Base-by-base conservation (phyloP, 805 yeast genomes). In the Wickerhamomyces queroliae region DNA sequence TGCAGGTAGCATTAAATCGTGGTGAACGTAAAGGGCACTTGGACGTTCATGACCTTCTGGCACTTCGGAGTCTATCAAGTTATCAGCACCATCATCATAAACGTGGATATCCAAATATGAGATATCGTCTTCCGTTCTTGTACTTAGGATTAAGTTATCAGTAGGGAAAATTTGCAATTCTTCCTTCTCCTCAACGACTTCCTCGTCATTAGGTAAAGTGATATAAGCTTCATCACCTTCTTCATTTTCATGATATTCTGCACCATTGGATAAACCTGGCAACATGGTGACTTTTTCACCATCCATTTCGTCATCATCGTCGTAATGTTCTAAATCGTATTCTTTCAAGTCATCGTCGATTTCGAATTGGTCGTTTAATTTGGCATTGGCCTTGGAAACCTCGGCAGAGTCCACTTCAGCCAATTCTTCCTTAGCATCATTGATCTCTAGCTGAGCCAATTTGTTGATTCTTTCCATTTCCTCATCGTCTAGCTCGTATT, bases 61-160 rank as follows among this genome's bases (percentile, higher is more conserved):
- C 13, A 79, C 86, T 58, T 82, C 87, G n/a, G 78, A 78, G 53
- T 83, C 90, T 26, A 64, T 54, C 44, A 72, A 72, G 52, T 83
- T 91, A 30, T 90, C 91, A 18, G 91, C 90, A 56, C 90, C 89
- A 56, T 90, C 96, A 58, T 93, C 98, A 59, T 90, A 93, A 19
- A 93, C 85, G 55, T 91, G 91, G 4, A 91, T 95, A 55, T 93
- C 98, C 55, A 93, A 69, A 56, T 83, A 85, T 7, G 96, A 88
- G 34, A 93, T 72, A 36, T 91, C 97, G 61, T 93, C 99, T 58
- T 93, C 98, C 4, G 99, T 93, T 67, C 96, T 81, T 2, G 97
- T 82, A 8, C 96, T 89, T 49, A 93, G 72, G 23, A 93, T 74
- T 67, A 93, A 64, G 58, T 88, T 93, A 62, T 93, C 99, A 2